Base-by-base conservation (phyloP, 805 yeast species). In the Torulaspora maleeae region DNA sequence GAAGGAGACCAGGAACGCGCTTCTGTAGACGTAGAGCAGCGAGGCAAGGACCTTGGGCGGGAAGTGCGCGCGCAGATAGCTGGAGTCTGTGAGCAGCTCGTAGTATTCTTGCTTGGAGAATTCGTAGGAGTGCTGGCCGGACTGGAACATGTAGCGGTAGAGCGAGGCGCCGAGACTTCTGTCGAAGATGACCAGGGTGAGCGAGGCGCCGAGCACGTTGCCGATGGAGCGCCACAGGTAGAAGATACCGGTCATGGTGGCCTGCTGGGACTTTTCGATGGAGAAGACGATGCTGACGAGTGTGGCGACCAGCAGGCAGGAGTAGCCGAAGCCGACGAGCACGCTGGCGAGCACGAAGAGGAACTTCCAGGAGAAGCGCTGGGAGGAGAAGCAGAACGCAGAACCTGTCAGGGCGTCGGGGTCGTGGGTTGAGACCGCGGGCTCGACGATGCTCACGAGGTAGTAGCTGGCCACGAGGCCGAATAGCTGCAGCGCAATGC, bases 271-370 rank as follows among this genome's bases (percentile, higher is more conserved):
- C 42, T 64, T 59, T 5, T 75, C 75, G 25, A 73, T 72, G 15
- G 68, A 63, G 38, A 70, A 74, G 12, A 75, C 75, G 29, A 71
- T 74, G 41, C 74, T 60, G 0, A 85, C 82, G 30, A 81, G 73
- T 0, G 87, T 82, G 36, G 83, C 65, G 56, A 81, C 76, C 8
- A 77, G 64, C 1, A 83, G 59, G 53, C 76, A 77, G 0, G 80
- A 77, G 46, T 74, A 66, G 2, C 81, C 78, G 10, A 79, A 76
- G 4, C 76, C 64, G 3, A 71, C 52, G 11, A 71, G 61, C 13
- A 77, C 50, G 1, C 69, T 54, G 33, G 66, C 52, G 3, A 61
- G 13, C 3, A 61, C 48, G 8, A 60, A 59, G 3, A 63, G 27
- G 17, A 62, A n/a, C 38, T 58, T 64, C 71, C 71, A 69, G 13